A percentile compares a stretch with the other conserved stretches of the same genome.
Conservation (phyloP, 148 eudicot species). For the Silene conica region DNA sequence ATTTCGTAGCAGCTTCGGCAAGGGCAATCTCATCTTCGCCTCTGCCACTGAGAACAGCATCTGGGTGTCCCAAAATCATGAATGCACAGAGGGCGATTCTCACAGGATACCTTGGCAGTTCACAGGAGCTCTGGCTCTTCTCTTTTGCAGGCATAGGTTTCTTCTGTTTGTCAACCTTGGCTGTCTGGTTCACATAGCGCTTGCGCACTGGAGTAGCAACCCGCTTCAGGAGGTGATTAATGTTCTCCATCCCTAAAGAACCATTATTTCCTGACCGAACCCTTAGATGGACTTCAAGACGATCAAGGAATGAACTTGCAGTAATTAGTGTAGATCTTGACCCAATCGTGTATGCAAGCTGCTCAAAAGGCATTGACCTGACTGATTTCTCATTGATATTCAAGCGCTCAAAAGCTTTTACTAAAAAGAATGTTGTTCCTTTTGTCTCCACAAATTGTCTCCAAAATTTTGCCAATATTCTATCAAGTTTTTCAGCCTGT, state of each 20-base stretch:
- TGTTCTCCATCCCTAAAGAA: slow-evolving; percentile 51
- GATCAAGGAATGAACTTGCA: slow-evolving; percentile 64
- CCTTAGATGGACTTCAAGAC: slow-evolving; percentile 63
- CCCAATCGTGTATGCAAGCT: slow-evolving; percentile 70
- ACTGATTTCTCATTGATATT: slow-evolving; percentile 51
- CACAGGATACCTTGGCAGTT: slow-evolving; percentile 76
- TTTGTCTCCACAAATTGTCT: slow-evolving; percentile 46
- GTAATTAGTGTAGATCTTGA: slow-evolving; percentile 51
- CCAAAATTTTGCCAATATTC: slow-evolving; percentile 78
- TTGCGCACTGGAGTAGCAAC: slow-evolving; percentile 66
- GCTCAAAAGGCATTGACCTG: slow-evolving; percentile 80
- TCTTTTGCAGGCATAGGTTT: slow-evolving; percentile 32
- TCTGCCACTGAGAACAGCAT: slow-evolving; percentile 85
- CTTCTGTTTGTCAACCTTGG: slow-evolving; percentile 37
- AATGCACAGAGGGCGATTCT: slow-evolving; percentile 87
- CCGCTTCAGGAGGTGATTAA: slow-evolving; percentile 85
- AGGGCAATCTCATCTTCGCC: slow-evolving; percentile 75
- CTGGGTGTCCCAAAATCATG: slow-evolving; percentile 94
- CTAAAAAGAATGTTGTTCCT: slow-evolving; percentile 65
- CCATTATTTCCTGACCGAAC: slow-evolving; percentile 29
- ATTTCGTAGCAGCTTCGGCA: slow-evolving; percentile 71
- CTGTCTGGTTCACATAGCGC: slow-evolving; percentile 42
- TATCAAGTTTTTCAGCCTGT: slow-evolving; percentile 60
- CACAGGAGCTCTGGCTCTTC: slow-evolving; percentile 31
- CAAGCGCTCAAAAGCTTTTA: slow-evolving; percentile 47